These are phyloP conservation scores for Starmerella floricola DNA, from an alignment of 805 yeast genomes.

Conservation along the genomic window DNA sequence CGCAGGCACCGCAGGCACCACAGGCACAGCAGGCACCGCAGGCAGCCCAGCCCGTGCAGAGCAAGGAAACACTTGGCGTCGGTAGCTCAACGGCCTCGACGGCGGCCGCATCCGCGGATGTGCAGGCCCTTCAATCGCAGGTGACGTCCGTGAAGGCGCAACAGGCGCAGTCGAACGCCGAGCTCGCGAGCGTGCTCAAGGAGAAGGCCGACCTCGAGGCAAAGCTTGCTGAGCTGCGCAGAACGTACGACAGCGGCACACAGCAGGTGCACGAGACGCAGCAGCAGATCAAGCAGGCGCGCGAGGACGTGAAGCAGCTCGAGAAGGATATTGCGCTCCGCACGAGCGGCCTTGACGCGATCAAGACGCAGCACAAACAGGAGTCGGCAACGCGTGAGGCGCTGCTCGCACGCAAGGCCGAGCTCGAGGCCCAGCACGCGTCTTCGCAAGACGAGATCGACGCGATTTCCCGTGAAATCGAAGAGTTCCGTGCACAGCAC, in stretches of 20 bases:
- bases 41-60: background rate
- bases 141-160: slow-evolving; percentile 13
- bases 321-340: slow-evolving; percentile 23
- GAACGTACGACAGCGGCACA: slow-evolving; percentile 67
- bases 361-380: slow-evolving; percentile 19
- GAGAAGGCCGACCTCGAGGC: slow-evolving; percentile 60
- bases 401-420: slow-evolving; percentile 6
- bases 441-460: slow-evolving; percentile 3
- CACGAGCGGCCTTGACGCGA: slow-evolving; percentile 21
- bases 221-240: slow-evolving; percentile 54
- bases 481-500: slow-evolving; percentile 10
- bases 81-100: too few species aligned
- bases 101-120: background rate
- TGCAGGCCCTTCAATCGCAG: slow-evolving; percentile 5
- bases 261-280: slow-evolving; percentile 65
- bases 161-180: slow-evolving; percentile 46
- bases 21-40: background rate
- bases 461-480: background rate
- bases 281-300: slow-evolving; percentile 41
- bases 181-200: slow-evolving; percentile 52
- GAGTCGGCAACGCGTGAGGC: slow-evolving; percentile 4
- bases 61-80: too few species aligned
- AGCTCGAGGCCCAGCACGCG: slow-evolving; percentile 23
- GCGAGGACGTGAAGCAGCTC: slow-evolving; percentile 37
- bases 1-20: background rate